Percentiles rank a stretch among this genome's conserved stretches.
phyloP scores from a whole-genome alignment of 495 filamentous ascomycete genomes.

The Neurospora sp. region DNA sequence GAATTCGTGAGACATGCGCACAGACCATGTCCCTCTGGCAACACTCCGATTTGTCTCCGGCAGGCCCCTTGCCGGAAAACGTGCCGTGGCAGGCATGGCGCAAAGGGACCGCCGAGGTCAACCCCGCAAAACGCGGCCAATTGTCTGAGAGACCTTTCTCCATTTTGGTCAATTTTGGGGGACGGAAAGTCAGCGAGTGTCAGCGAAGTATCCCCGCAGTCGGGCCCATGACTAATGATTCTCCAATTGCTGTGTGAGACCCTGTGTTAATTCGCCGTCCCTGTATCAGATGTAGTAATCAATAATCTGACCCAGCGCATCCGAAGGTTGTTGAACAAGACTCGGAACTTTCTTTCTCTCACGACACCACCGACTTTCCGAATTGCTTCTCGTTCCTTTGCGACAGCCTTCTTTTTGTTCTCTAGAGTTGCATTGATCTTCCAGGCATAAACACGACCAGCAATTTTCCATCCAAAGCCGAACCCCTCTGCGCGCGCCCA shows the following conservation, averaged over 20 bases:
- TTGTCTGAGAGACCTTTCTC: not conserved
- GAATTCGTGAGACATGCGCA: not conserved
- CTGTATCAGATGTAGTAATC: not conserved
- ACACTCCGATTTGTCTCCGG: not conserved
- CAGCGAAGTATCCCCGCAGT: not conserved
- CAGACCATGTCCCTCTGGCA: not conserved
- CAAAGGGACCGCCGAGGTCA: not conserved
- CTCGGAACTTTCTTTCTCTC: not conserved
- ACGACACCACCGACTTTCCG: not conserved
- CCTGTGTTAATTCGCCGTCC: not conserved
- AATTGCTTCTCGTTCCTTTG: not conserved
- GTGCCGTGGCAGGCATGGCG: not conserved
- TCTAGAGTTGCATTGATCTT: not conserved
- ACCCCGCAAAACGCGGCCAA: not conserved
- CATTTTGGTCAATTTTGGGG: not conserved
- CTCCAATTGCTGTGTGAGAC: not conserved
- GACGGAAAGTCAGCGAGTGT: not conserved
- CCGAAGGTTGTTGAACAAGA: not conserved
- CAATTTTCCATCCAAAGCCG: not conserved
- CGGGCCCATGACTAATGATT: not conserved
- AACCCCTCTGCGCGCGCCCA: not conserved
- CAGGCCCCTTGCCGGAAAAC: not conserved
- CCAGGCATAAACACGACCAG: not conserved
- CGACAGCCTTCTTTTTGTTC: not conserved
- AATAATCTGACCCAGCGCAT: not conserved